A percentile compares a stretch with the other conserved stretches of the same genome.
These are phyloP conservation scores for Guadua angustifolia DNA, from an alignment of 176 grass and related monocot species.

Conservation along the genomic window DNA sequence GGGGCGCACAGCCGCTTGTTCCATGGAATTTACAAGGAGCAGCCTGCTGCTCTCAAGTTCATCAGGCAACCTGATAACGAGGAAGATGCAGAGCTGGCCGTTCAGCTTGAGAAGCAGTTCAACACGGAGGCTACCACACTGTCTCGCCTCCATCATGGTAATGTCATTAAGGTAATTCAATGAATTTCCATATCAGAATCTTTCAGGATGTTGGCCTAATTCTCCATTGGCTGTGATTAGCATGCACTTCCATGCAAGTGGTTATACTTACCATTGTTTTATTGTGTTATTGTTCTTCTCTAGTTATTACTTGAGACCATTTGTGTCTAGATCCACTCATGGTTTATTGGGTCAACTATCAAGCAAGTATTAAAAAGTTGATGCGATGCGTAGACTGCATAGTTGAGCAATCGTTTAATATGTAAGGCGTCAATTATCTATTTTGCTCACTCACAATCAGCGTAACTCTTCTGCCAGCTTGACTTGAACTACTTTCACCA, in stretches of 20 bases:
- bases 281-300: not conserved
- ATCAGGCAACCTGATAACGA: slow-evolving; percentile 62
- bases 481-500: not conserved
- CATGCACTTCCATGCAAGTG: not conserved
- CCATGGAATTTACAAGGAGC: slow-evolving; percentile 75
- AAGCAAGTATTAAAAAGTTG: not conserved
- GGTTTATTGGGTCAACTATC: slow-evolving; percentile 10
- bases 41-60: slow-evolving; percentile 80
- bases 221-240: slow-evolving; percentile 26
- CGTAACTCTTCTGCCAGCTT: not conserved
- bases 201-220: not conserved
- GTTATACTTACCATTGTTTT: not conserved
- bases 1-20: slow-evolving; percentile 81
- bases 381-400: not conserved
- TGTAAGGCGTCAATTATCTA: not conserved
- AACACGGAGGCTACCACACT: slow-evolving; percentile 71
- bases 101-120: slow-evolving; percentile 86
- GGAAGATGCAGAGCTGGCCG: slow-evolving; percentile 65
- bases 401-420: not conserved
- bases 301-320: not conserved
- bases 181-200: not conserved
- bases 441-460: not conserved
- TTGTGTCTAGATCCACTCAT: slow-evolving; percentile 1
- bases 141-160: slow-evolving; percentile 70
- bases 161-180: slow-evolving; percentile 83